A percentile compares a stretch with the other conserved stretches of the same genome.
Conservation (phyloP, 352 stramenopile genomes). For the Phytophthora niederhauseri region DNA sequence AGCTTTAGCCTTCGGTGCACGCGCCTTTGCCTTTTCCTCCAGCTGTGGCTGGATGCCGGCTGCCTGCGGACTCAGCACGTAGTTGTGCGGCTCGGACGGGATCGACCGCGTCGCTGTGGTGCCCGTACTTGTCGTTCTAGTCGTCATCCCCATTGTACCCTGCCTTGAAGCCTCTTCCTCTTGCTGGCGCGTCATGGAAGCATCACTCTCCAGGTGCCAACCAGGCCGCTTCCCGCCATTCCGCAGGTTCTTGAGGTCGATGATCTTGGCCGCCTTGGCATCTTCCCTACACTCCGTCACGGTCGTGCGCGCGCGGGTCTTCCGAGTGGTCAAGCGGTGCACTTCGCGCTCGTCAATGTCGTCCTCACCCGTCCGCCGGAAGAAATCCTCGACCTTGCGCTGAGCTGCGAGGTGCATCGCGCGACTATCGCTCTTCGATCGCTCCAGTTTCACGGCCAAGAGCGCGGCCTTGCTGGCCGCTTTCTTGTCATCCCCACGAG, state of each 20-base stretch:
- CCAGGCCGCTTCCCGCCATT: slow-evolving; percentile 14
- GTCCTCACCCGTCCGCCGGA: slow-evolving; percentile 35
- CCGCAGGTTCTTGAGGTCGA: slow-evolving; percentile 40
- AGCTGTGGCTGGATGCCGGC: not conserved
- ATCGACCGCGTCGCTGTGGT: slow-evolving; percentile 33
- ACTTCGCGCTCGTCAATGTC: slow-evolving; percentile 31
- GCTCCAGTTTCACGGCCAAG: slow-evolving; percentile 25
- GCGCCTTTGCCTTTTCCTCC: slow-evolving; percentile 1
- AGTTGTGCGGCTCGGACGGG: slow-evolving; percentile 25
- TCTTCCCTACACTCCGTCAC: slow-evolving; percentile 38
- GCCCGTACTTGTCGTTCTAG: slow-evolving; percentile 23
- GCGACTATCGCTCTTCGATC: slow-evolving; percentile 41
- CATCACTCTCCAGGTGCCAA: slow-evolving; percentile 17
- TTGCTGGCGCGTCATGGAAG: not conserved
- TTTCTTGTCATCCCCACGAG: slow-evolving; percentile 1
- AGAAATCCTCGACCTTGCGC: slow-evolving; percentile 58
- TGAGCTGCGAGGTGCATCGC: slow-evolving; percentile 44
- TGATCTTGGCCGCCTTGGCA: slow-evolving; percentile 33
- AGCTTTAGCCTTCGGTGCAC: slow-evolving; percentile 3
- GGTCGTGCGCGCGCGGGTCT: slow-evolving; percentile 38
- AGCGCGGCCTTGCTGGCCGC: not conserved
- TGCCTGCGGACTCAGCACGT: slow-evolving; percentile 21
- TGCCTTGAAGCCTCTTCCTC: slow-evolving; percentile 18
- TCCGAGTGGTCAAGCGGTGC: slow-evolving; percentile 23
- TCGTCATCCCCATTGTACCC: slow-evolving; percentile 20